Evolutionary conservation across 139 green algal genomes (phyloP), one percentile per base, ranked within the genome.

Genomic region (Picocystis salinarum): DNA sequence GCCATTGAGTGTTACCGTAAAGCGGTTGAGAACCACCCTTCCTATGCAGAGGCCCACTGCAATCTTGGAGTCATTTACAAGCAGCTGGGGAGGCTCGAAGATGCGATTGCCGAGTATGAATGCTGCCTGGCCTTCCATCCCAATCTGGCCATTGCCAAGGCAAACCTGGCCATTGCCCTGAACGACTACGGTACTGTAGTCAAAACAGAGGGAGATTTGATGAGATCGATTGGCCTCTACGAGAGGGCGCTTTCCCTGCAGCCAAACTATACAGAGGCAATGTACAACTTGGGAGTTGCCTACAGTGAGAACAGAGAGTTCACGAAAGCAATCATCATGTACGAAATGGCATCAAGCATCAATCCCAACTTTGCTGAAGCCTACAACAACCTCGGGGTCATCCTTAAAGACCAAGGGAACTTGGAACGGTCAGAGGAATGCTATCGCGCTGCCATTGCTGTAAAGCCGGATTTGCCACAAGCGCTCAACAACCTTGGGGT

Each of bases 241-340:
- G 31, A 13, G 31, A 13, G 31, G 13, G 31, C 31, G 13, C 31
- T 37, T 15, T 7, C 36, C 9, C 10, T 44, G 36, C 20, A 44
- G 36, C 36, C 36, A 2, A 42, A 52, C 13, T 69, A 90, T 30
- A 52, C 72, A 0, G 74, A 93, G 5, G 82, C 84, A 2, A 54
- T 94, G 30, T 96, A 96, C 75, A 94, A 95, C 62, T 62, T 96
- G 26, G 86, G 77, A 0, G 80, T 94, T 6, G 75, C 72, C 6
- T 74, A 64, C 28, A 70, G 48, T 5, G 80, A 91, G 52, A 44
- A 30, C 19, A 65, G 66, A 2, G 19, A 58, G 18, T 51, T 55
- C 23, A 42, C 59, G 41, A 79, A 77, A 42, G 84, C 86, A 7
- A 67, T 91, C 9, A 85, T 91, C 58, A 77, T 83, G 55, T 96